Conservation (phyloP, 129 eudicot species). For the Tagetes patula region DNA sequence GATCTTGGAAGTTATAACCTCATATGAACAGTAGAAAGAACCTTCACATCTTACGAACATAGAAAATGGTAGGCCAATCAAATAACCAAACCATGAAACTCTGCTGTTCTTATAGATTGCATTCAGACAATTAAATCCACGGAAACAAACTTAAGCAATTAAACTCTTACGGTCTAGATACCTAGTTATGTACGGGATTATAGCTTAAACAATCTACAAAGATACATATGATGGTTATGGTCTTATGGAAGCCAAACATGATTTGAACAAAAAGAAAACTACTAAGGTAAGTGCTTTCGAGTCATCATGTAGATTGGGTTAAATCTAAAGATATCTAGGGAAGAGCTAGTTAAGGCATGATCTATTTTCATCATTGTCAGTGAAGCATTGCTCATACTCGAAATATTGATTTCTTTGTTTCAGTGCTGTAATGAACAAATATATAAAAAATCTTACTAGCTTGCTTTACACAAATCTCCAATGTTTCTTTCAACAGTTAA, state of each 20-base stretch:
- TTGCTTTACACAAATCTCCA: neutral
- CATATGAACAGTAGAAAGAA: neutral
- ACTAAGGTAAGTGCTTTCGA: neutral
- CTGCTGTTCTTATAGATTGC: neutral
- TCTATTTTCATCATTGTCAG: neutral
- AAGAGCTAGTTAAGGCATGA: neutral
- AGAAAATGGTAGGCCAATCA: no score
- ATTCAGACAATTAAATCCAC: neutral
- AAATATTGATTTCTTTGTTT: neutral
- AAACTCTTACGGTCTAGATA: neutral
- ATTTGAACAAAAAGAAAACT: neutral
- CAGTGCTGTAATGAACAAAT: neutral
- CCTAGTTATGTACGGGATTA: neutral
- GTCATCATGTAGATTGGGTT: neutral
- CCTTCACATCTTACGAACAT: neutral
- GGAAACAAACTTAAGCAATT: neutral
- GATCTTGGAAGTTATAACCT: neutral
- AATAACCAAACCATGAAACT: neutral
- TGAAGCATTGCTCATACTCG: neutral
- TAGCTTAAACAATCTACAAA: neutral
- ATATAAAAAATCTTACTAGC: neutral
- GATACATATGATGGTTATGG: neutral
- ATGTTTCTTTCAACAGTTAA: neutral
- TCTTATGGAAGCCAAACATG: neutral
- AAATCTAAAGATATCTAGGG: neutral